phyloP scores from a whole-genome alignment of 1,284 basidiomycete genomes.

The Naganishia cerealis region DNA sequence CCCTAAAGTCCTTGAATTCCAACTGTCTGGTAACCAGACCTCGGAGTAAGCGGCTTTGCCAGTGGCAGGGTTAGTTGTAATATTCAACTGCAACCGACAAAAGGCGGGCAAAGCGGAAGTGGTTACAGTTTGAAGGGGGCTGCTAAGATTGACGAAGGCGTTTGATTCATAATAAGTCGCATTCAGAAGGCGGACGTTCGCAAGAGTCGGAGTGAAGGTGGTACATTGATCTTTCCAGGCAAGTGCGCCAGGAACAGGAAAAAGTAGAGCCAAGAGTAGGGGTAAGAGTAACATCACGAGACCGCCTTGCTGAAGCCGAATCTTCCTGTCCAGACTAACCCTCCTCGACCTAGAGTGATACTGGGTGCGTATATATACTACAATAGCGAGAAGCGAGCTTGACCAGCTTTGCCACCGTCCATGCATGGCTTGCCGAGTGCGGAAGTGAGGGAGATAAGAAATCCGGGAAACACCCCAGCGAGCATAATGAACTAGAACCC shows the following conservation, averaged over 20 bases:
- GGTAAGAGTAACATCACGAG: neutral
- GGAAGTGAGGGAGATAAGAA: too few species aligned
- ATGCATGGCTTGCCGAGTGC: too few species aligned
- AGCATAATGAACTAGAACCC: too few species aligned
- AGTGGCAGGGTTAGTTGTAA: slow-evolving; percentile 15
- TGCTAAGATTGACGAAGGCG: slow-evolving; percentile 20
- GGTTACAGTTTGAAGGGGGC: slow-evolving; percentile 16
- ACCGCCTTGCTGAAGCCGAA: neutral
- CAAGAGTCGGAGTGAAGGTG: neutral
- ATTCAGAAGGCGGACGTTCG: slow-evolving; percentile 10
- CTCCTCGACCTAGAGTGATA: too few species aligned
- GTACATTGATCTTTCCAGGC: slow-evolving; percentile 29
- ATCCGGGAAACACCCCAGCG: too few species aligned
- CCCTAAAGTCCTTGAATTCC: slow-evolving; percentile 25
- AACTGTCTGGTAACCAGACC: slow-evolving; percentile 26
- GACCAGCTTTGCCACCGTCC: too few species aligned
- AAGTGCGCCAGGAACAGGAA: neutral
- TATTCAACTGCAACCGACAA: slow-evolving; percentile 18
- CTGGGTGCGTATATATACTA: too few species aligned
- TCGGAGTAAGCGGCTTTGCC: slow-evolving; percentile 22
- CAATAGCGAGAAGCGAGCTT: too few species aligned
- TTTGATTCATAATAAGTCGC: slow-evolving; percentile 21
- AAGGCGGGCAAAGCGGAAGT: slow-evolving; percentile 14
- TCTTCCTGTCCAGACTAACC: too few species aligned
- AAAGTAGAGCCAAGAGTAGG: neutral